These are phyloP conservation scores for Withania somnifera DNA, from an alignment of 305 asterid species.

Conservation along the genomic window DNA sequence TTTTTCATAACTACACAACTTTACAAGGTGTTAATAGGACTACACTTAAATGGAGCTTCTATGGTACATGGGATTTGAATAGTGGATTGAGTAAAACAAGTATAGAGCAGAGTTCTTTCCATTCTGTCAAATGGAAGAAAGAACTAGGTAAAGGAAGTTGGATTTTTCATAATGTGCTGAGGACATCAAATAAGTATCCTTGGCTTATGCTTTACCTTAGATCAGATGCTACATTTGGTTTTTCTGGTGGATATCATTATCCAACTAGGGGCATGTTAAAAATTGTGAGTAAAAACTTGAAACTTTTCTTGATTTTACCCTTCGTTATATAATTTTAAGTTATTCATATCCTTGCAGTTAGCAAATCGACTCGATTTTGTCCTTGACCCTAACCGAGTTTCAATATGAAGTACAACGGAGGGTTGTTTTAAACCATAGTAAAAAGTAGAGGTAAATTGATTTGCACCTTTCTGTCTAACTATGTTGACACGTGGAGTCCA, in stretches of 20 bases:
- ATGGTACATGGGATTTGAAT: conserved; percentile 68
- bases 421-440: background rate
- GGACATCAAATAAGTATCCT: conserved; percentile 57
- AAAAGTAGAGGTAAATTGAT: background rate
- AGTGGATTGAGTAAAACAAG: conserved; percentile 17
- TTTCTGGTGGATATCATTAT: conserved; percentile 76
- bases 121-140: conserved; percentile 66
- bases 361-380: background rate
- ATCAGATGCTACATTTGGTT: conserved; percentile 60
- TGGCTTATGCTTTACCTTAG: conserved; percentile 82
- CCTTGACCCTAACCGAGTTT: background rate
- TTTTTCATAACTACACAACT: conserved; percentile 54
- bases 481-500: background rate
- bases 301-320: background rate
- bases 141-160: conserved; percentile 63
- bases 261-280: conserved; percentile 63
- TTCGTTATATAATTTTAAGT: background rate
- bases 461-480: background rate
- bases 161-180: conserved; percentile 54
- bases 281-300: conserved; percentile 29
- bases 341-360: background rate
- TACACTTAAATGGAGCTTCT: conserved; percentile 40
- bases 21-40: conserved; percentile 29
- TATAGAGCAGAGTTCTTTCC: conserved; percentile 25
- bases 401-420: background rate